Conservation (phyloP, 1,139 yeast genomes). For the Geotrichum candidum region DNA sequence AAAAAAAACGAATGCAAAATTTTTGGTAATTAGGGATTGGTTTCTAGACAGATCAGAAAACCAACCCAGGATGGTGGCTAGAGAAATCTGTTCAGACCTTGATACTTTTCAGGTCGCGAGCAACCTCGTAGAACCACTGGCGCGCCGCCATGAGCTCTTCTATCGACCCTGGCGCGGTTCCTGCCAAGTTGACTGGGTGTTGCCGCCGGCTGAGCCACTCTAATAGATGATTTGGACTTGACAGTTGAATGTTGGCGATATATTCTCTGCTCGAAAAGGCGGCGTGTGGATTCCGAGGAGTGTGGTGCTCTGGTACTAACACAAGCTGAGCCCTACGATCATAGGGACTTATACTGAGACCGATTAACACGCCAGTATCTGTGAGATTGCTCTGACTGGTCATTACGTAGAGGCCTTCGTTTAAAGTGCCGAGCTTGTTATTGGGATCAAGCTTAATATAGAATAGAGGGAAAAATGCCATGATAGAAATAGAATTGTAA, state of each 20-base stretch:
- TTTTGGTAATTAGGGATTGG: not conserved
- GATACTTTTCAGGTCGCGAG: slow-evolving; percentile 16
- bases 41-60: not conserved
- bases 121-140: slow-evolving; percentile 18
- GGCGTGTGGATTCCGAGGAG: slow-evolving; percentile 9
- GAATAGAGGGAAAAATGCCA: slow-evolving; percentile 19
- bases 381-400: slow-evolving; percentile 14
- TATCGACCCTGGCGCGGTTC: slow-evolving; percentile 16
- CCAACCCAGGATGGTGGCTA: not conserved
- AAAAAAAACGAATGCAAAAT: not conserved
- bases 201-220: slow-evolving; percentile 17
- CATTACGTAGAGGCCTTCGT: slow-evolving; percentile 19
- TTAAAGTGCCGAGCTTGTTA: slow-evolving; percentile 13
- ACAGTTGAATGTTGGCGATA: slow-evolving; percentile 15
- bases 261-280: slow-evolving; percentile 14
- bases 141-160: slow-evolving; percentile 17
- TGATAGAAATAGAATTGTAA: not conserved
- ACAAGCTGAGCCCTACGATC: slow-evolving; percentile 16
- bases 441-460: slow-evolving; percentile 16
- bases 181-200: slow-evolving; percentile 14
- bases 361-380: slow-evolving; percentile 17
- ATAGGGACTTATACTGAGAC: slow-evolving; percentile 12
- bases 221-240: slow-evolving; percentile 15
- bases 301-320: slow-evolving; percentile 16
- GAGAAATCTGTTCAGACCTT: not conserved